Base-by-base conservation (phyloP, 148 eudicot genomes). In the Oxyria digyna region DNA sequence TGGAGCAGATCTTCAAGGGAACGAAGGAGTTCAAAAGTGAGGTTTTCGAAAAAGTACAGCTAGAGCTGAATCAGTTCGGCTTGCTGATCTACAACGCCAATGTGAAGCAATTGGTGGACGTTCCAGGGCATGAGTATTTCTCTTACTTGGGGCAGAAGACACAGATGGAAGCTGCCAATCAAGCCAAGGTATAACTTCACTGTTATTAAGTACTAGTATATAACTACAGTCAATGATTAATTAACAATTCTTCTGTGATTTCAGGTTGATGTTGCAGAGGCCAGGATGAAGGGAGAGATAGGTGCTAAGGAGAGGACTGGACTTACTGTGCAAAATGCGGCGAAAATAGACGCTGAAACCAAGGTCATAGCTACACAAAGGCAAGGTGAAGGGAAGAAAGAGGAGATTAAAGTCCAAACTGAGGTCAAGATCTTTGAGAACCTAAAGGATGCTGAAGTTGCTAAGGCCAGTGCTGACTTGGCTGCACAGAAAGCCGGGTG, bases 161-260 rank as follows among this genome's bases (percentile, higher is more conserved):
- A 3, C 86, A 83, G 31, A 81, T 77, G 81, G 87, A 84, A 27
- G 87, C 85, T 4, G 87, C 85, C 2, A 84, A 81, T 67, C 87
- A 84, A 74, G 87, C 87, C 8, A 84, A 71, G 74, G 78, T 81
- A 52, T 17, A 5, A 10, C 1, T 17, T 9, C 10, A 1, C 45
- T 43, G 13, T 20, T 11, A 21, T 0, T 3, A 50, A 0, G 20
- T 50, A 18, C 14, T 8, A 21, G 11, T 50, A 27, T 50, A 20
- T 50, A 20, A 38, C 41, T 7, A 5, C 41, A 38, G 8, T 38
- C 7, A 38, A 5, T 38, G 41, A 1, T 38, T 21, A 21, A n/a
- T n/a, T n/a, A n/a, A n/a, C n/a, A 20, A 8, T 57, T 4, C 17
- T 29, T 38, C 14, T 46, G 29, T 73, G 15, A 27, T 2, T 63